Conservation (phyloP, 106 monocot genomes). For the Agapanthus africanus region DNA sequence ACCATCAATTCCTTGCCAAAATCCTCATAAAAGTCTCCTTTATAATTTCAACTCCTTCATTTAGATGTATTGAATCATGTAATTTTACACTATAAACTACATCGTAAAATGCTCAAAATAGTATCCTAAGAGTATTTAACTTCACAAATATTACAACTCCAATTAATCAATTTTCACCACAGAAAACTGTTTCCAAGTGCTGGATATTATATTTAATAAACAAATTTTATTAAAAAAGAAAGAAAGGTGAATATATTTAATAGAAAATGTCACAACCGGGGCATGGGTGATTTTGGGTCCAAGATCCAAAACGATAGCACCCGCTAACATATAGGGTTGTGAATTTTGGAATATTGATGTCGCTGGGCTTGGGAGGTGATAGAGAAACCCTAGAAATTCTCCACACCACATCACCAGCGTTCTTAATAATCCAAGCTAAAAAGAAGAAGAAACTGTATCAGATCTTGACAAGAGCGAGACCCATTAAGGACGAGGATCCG, state of each 20-base stretch:
- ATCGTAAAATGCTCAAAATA: no score
- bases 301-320: neutral
- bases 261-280: neutral
- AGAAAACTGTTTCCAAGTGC: no score
- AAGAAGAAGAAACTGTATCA: neutral
- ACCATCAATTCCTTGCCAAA: no score
- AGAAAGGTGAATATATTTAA: neutral
- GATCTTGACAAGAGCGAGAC: constrained; percentile 6
- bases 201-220: no score
- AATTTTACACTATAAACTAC: no score
- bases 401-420: constrained; percentile 11
- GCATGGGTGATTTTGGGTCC: neutral
- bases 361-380: constrained; percentile 12
- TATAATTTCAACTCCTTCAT: no score
- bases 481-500: neutral
- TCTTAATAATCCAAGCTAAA: neutral
- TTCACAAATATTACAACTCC: no score
- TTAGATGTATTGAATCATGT: no score
- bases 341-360: neutral
- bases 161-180: no score
- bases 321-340: neutral
- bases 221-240: neutral
- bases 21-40: no score
- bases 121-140: no score
- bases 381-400: constrained; percentile 11